phyloP scores from a whole-genome alignment of 768 basidiomycete species.

The Serendipita sp. region DNA sequence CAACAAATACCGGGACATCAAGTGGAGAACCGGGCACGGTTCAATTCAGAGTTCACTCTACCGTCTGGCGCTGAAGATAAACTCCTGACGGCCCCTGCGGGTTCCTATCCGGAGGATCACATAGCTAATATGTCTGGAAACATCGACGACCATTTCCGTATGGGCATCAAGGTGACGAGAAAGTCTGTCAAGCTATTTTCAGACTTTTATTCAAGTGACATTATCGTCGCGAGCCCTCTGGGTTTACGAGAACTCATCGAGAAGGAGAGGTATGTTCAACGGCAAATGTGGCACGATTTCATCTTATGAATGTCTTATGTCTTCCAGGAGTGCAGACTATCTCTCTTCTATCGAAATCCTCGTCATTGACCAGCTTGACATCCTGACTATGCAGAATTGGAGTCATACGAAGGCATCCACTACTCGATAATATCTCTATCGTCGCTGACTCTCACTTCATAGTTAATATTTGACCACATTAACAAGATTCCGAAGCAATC shows the following conservation, averaged over 20 bases:
- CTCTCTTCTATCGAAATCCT: constrained; percentile 85
- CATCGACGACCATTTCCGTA: constrained; percentile 84
- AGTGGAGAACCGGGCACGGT: constrained; percentile 77
- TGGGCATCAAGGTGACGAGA: constrained; percentile 83
- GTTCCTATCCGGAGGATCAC: constrained; percentile 75
- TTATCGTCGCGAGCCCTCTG: constrained; percentile 78
- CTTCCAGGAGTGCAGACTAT: constrained; percentile 67
- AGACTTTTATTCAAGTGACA: constrained; percentile 80
- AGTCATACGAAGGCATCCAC: constrained; percentile 73
- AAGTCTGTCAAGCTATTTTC: constrained; percentile 86
- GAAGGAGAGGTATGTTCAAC: constrained; percentile 66
- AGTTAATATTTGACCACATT: constrained; percentile 76
- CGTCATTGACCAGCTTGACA: constrained; percentile 85
- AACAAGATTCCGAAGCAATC: constrained; percentile 89
- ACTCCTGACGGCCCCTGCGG: constrained; percentile 52
- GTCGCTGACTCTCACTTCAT: neutral
- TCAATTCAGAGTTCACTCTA: constrained; percentile 66
- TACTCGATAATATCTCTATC: neutral
- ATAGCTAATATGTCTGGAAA: constrained; percentile 94
- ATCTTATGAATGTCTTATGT: no score
- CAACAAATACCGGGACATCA: constrained; percentile 67
- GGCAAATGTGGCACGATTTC: neutral
- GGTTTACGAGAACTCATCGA: constrained; percentile 84
- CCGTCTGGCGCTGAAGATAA: constrained; percentile 72
- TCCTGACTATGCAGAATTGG: constrained; percentile 97